Evolutionary conservation across 1,139 yeast genomes (phyloP), one percentile per base, ranked within the genome.

Genomic region (Hansenula sp.): DNA sequence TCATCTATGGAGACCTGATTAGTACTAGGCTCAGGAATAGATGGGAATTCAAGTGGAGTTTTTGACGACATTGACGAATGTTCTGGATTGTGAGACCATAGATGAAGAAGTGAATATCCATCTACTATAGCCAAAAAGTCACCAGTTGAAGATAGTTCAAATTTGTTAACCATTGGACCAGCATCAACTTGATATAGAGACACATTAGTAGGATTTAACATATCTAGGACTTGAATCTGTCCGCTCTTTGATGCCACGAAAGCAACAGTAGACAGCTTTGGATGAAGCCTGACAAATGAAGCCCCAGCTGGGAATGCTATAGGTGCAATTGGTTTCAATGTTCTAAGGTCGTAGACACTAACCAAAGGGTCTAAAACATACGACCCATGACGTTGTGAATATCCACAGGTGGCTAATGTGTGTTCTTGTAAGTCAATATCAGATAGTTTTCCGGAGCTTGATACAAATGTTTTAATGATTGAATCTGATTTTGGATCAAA

Each of bases 231-330:
- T 54, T 89, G 96, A 44, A 94, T 66, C 47, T 87, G 94, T 9
- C 98, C 98, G 24, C 76, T 62, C 17, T 72, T 72, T 1, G 96
- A 84, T 0, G 88, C 83, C 17, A 87, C 79, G 11, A 89, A 62
- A 34, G 89, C 76, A 37, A 86, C 79, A 32, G 88, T 85, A 12
- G 97, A 85, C 43, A 89, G 62, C 47, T 85, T 85, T 4, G 97
- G 97, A 62, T 90, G 97, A 48, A 90, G 72, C 38, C 84, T 73
- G 1, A 85, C 94, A 57, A 77, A 84, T 7, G 87, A 74, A 1
- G 97, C 97, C 5, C 97, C 97, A 0, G 89, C 83, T 0, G 95
- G 87, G 59, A 89, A 89, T 2, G 96, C 81, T 4, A 90, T 69
- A 2, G 97, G 97, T 0, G 95, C 71, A 41, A 84, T 62, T 2